Percentiles rank a stretch among this genome's conserved stretches.
Conservation (phyloP, 768 basidiomycete species). For the Guyanaporus albipodus region DNA sequence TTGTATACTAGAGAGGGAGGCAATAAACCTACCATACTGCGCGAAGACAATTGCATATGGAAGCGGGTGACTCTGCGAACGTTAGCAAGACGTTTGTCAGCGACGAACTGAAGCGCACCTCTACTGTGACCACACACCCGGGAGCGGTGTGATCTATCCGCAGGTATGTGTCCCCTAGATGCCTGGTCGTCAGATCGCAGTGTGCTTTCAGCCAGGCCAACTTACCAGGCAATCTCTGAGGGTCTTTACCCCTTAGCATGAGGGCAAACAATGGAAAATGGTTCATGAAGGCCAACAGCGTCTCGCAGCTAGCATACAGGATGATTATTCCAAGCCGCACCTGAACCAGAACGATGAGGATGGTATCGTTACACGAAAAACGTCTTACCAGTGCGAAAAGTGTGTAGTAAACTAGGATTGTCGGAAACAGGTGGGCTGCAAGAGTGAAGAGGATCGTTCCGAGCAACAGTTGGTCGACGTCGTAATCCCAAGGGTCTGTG, state of each 20-base stretch:
- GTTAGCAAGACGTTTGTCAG: neutral
- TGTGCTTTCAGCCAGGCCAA: too few species aligned
- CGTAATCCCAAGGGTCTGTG: slow-evolving; percentile 88
- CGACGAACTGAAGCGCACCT: slow-evolving; percentile 10
- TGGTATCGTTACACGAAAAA: neutral
- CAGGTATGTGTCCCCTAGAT: slow-evolving; percentile 28
- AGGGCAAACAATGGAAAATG: slow-evolving; percentile 90
- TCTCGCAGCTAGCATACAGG: slow-evolving; percentile 60
- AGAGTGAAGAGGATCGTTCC: slow-evolving; percentile 88
- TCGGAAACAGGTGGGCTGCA: slow-evolving; percentile 77
- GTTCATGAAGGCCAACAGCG: slow-evolving; percentile 75
- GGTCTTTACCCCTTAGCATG: slow-evolving; percentile 80
- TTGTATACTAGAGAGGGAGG: neutral
- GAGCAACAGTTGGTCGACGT: slow-evolving; percentile 90
- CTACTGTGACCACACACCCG: slow-evolving; percentile 18
- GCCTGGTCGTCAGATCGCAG: neutral
- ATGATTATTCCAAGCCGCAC: slow-evolving; percentile 51
- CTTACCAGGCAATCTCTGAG: slow-evolving; percentile 74
- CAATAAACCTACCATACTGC: slow-evolving; percentile 45
- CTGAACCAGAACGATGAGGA: slow-evolving; percentile 30
- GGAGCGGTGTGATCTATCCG: slow-evolving; percentile 24
- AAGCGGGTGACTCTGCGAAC: slow-evolving; percentile 48
- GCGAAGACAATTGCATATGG: slow-evolving; percentile 50
- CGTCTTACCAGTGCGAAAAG: slow-evolving; percentile 63
- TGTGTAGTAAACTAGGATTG: slow-evolving; percentile 80